Conservation (phyloP, 2,329 filamentous ascomycete species). For the Colletotrichum limetticola region DNA sequence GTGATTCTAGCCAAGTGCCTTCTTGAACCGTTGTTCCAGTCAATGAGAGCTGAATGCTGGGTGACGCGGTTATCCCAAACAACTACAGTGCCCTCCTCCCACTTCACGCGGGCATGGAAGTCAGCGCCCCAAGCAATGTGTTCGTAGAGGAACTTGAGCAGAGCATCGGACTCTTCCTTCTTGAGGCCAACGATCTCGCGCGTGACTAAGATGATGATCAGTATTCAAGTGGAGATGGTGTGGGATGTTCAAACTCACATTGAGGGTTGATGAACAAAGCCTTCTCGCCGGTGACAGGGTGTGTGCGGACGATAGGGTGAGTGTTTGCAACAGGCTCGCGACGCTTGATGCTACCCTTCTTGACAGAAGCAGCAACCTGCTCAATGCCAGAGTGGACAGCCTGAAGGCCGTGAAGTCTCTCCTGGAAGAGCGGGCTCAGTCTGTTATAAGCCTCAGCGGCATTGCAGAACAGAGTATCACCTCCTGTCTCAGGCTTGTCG, state of each 20-base stretch:
- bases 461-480: conserved; percentile 87
- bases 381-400: conserved; percentile 32
- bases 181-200: conserved; percentile 32
- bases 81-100: conserved; percentile 32
- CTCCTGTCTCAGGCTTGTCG: conserved; percentile 82
- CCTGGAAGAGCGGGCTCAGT: conserved; percentile 81
- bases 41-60: conserved; percentile 30
- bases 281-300: conserved; percentile 33
- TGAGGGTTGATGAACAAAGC: conserved; percentile 32
- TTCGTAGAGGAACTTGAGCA: conserved; percentile 34
- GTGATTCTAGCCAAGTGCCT: conserved; percentile 34
- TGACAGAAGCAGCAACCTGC: conserved; percentile 31
- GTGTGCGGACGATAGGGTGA: conserved; percentile 31
- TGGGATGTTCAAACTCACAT: conserved; percentile 4
- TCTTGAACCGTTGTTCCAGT: conserved; percentile 33
- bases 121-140: conserved; percentile 34
- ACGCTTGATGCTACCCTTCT: conserved; percentile 33
- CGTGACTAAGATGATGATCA: neutral
- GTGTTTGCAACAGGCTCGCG: conserved; percentile 33
- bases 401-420: conserved; percentile 48
- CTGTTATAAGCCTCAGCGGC: conserved; percentile 84
- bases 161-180: conserved; percentile 32
- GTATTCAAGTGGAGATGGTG: no score
- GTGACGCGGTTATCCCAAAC: conserved; percentile 34
- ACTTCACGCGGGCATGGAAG: conserved; percentile 34